These are phyloP conservation scores for Elasticomyces elasticus DNA, from an alignment of 495 filamentous ascomycete species.

Conservation along the genomic window DNA sequence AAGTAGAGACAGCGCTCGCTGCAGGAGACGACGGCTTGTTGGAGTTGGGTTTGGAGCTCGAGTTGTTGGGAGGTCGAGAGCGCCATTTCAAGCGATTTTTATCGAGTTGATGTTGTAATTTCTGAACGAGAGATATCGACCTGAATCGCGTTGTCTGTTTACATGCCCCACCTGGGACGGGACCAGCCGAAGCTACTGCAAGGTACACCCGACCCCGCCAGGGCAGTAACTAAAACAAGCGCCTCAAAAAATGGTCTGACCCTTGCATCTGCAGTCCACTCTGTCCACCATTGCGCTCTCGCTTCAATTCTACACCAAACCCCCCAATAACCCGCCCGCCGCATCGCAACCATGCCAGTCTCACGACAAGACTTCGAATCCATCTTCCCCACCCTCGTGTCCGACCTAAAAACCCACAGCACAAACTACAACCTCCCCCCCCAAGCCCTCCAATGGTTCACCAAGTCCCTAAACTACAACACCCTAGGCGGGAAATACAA, in stretches of 20 bases:
- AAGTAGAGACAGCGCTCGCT: constrained; percentile 94
- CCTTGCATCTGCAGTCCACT: too few relatives aligned
- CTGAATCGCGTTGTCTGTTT: too few relatives aligned
- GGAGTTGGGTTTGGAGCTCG: constrained; percentile 53
- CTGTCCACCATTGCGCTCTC: neutral
- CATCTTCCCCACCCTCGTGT: constrained; percentile 69
- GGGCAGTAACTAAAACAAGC: too few relatives aligned
- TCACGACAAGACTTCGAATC: constrained; percentile 78
- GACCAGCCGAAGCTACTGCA: too few relatives aligned
- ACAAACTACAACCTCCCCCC: constrained; percentile 71
- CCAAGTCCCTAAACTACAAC: constrained; percentile 58
- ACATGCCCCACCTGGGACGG: too few relatives aligned
- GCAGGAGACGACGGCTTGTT: constrained; percentile 78
- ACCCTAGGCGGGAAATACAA: constrained; percentile 93
- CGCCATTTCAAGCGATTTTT: too few relatives aligned
- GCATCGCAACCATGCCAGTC: constrained; percentile 36
- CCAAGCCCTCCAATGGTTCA: constrained; percentile 75
- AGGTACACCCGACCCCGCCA: too few relatives aligned
- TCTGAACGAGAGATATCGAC: too few relatives aligned
- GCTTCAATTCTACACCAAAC: too few relatives aligned
- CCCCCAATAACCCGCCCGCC: neutral
- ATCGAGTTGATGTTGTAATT: too few relatives aligned
- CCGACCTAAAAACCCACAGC: constrained; percentile 65
- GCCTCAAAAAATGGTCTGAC: too few relatives aligned
- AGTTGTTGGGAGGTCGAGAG: constrained; percentile 28